Percentiles rank a stretch among this genome's conserved stretches.
phyloP scores from a whole-genome alignment of 805 yeast species.

The Candida easanensis region DNA sequence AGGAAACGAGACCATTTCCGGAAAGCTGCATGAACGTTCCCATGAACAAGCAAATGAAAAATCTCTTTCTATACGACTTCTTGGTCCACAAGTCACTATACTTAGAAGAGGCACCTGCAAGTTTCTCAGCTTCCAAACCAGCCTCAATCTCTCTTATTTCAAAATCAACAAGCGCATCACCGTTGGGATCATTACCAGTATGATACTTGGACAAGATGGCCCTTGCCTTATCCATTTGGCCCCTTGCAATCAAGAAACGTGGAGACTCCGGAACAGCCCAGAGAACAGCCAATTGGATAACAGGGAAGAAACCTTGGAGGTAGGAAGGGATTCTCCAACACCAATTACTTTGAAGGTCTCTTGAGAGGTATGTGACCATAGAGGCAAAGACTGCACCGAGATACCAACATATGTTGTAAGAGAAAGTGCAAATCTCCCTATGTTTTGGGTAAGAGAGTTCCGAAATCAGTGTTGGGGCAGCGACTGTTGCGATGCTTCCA shows the following conservation, averaged over 20 bases:
- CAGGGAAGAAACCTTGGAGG: constrained; percentile 48
- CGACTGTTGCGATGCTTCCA: constrained; percentile 38
- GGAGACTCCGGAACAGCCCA: constrained; percentile 50
- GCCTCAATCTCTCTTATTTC: constrained; percentile 41
- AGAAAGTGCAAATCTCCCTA: constrained; percentile 38
- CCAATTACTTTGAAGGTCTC: constrained; percentile 30
- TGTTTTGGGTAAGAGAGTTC: constrained; percentile 51
- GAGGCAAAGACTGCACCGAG: constrained; percentile 52
- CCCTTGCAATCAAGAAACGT: constrained; percentile 41
- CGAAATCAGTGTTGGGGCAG: constrained; percentile 50
- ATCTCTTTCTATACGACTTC: constrained; percentile 42
- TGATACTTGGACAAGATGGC: constrained; percentile 38
- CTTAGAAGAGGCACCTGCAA: no score
- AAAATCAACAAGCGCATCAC: constrained; percentile 33
- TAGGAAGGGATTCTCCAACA: constrained; percentile 56
- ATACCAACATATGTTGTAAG: constrained; percentile 51
- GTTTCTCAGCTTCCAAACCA: constrained; percentile 40
- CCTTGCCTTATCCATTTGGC: constrained; percentile 43
- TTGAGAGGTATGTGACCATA: constrained; percentile 48
- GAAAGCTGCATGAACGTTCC: constrained; percentile 39
- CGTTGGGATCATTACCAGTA: constrained; percentile 30
- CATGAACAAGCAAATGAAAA: constrained; percentile 33
- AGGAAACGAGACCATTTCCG: constrained; percentile 53
- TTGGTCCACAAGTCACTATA: constrained; percentile 33
- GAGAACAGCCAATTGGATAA: constrained; percentile 36